Percentiles rank a stretch among this genome's conserved stretches.
phyloP scores from a whole-genome alignment of 176 grass and related monocot species.

The Triticum urartu region DNA sequence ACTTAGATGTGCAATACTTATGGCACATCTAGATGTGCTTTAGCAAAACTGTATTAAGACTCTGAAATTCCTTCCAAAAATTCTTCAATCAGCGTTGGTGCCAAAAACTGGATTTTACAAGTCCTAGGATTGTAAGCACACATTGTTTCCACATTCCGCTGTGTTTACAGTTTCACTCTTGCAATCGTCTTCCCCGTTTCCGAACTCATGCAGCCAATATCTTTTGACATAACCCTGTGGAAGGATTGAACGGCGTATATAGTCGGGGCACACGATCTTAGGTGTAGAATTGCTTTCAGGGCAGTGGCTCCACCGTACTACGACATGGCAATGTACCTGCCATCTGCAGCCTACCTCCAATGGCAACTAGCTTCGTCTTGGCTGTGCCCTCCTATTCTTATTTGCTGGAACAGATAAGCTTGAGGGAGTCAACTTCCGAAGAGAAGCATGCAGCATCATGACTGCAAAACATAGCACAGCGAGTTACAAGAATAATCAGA shows the following conservation, averaged over 20 bases:
- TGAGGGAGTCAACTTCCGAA: slow-evolving; percentile 84
- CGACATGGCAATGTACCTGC: background rate
- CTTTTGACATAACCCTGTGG: background rate
- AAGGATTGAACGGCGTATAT: background rate
- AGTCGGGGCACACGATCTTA: background rate
- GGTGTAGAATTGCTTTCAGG: background rate
- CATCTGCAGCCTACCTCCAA: background rate
- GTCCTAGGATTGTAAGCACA: background rate
- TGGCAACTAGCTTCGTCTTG: slow-evolving; percentile 28
- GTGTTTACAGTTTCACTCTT: background rate
- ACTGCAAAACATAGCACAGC: slow-evolving; percentile 39
- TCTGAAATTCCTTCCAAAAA: background rate
- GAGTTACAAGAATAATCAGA: background rate
- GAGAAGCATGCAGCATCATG: slow-evolving; percentile 81
- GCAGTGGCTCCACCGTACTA: background rate
- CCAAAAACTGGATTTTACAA: background rate
- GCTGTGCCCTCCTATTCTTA: slow-evolving; percentile 46
- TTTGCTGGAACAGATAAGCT: slow-evolving; percentile 41
- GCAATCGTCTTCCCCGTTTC: background rate
- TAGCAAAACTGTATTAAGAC: background rate
- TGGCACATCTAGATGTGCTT: too few species aligned
- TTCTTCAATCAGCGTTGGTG: background rate
- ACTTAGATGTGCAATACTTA: too few species aligned
- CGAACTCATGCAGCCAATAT: background rate
- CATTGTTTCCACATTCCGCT: background rate